Base-by-base conservation (phyloP, 1,284 basidiomycete genomes). In the Jaminaea rosea region DNA sequence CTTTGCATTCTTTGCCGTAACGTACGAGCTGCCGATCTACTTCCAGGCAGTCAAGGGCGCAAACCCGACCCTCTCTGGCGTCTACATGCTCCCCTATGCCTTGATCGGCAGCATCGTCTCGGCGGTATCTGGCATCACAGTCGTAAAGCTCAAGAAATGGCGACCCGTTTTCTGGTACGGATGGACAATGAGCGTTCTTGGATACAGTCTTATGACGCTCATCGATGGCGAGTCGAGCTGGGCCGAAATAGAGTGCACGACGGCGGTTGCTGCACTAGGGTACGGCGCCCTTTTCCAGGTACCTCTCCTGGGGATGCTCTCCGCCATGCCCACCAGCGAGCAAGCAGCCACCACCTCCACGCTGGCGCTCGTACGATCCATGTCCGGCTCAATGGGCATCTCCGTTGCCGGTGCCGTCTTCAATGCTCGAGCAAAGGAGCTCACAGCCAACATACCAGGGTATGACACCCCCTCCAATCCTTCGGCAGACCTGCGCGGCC, bases 81-180 rank as follows among this genome's bases (percentile, higher is more conserved):
- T 89, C 9, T 77, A 63, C 67, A 84, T 87, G 82, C 75, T 90
- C 8, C 80, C 88, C 0, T 89, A 79, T 71, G 86, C 85, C 0
- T 78, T 88, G 5, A 82, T 82, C 1, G 75, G 77, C 42, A 76
- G 86, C 0, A 3, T 82, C 9, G 70, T 82, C 6, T 84, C 85
- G 23, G 79, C 81, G 3, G 2, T 79, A 1, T 77, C 80, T 1
- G 88, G 88, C 15, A 63, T 85, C 8, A 26, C 83, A 19, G 77
- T 88, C 29, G 78, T 82, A 6, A 78, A 78, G 46, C 80, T 78
- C 1, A 82, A 82, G n/a, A 75, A 76, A 31, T 89, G 86, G 69
- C 78, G 85, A 31, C 75, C 76, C 0, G 75, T 83, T 34, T 81
- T 87, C 58, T 86, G 83, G 82, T 61, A 76, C 31, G 63, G 59